Base-by-base conservation (phyloP, 768 basidiomycete genomes). In the Suillus discolor region DNA sequence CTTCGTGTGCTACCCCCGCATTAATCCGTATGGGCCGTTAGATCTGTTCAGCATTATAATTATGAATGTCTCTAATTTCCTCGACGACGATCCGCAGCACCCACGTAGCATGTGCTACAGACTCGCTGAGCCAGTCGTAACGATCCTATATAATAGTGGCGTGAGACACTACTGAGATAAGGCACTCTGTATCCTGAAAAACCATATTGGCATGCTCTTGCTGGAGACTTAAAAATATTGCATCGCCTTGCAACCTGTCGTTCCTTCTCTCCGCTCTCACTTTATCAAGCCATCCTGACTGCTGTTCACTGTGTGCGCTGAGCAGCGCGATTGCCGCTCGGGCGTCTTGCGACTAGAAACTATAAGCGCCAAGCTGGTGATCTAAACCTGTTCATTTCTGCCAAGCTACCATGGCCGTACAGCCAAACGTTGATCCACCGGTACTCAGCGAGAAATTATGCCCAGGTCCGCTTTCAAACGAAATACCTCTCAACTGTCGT, bases 401-500 rank as follows among this genome's bases (percentile, higher is more conserved):
- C 65, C 65, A 68, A 68, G 67, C 69, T 67, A 25, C 15, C 42
- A 49, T 41, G 57, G 47, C 68, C 6, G 61, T 54, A 31, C 62
- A 53, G 8, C 31, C 36, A 45, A 65, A 41, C 49, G 18, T 28
- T 18, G 55, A 65, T 20, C 25, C 36, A 62, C 28, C 59, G 2
- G 77, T 76, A 69, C 62, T 66, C 1, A 67, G 70, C 64, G 72
- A 77, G 55, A 77, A 78, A 68, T 18, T 39, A 28, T 47, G 25
- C 36, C 16, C 69, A 9, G 36, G 66, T 13, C 42, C 61, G 3
- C 45, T 63, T 8, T 38, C 66, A 23, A 68, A 69, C 62, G 74
- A 75, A 61, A 62, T 76, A 41, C 68, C 72, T 28, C 67, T 69
- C 34, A 65, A 60, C 47, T 57, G 63, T 34, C 69, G 62, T 61